Evolutionary conservation across 1,284 basidiomycete genomes (phyloP).

Genomic region (Malassezia arunalokei): DNA sequence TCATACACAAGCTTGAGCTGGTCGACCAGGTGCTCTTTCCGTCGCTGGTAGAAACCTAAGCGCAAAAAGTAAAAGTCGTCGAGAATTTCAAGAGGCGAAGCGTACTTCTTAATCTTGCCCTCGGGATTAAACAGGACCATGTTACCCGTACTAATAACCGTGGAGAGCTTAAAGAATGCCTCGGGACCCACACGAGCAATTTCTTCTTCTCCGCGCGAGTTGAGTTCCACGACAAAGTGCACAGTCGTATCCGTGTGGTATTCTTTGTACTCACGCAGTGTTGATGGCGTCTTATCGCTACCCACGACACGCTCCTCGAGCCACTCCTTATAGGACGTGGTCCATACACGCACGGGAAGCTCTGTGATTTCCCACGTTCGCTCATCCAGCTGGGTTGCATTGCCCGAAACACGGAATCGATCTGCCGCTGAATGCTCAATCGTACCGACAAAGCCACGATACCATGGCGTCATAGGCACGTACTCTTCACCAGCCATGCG

Average conservation of each 20-base stretch:
- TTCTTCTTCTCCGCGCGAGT: constrained; percentile 66
- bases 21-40: constrained; percentile 65
- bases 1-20: constrained; percentile 75
- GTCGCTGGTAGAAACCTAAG: constrained; percentile 73
- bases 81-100: constrained; percentile 76
- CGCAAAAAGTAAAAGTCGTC: constrained; percentile 86
- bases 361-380: constrained; percentile 89
- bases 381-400: constrained; percentile 66
- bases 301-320: constrained; percentile 59
- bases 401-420: constrained; percentile 75
- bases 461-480: constrained; percentile 86
- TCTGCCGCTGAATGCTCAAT: constrained; percentile 69
- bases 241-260: constrained; percentile 74
- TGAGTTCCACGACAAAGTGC: constrained; percentile 76
- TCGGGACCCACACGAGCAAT: constrained; percentile 76
- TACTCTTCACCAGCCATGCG: constrained; percentile 77
- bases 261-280: constrained; percentile 50
- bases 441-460: constrained; percentile 76
- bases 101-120: constrained; percentile 90
- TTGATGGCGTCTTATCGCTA: constrained; percentile 55
- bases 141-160: constrained; percentile 75
- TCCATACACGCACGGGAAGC: constrained; percentile 91
- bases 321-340: constrained; percentile 77
- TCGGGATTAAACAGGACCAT: constrained; percentile 98
- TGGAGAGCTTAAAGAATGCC: constrained; percentile 80